Base-by-base conservation (phyloP, 202 grass and related monocot species). In the Tripidium arundinaceum region DNA sequence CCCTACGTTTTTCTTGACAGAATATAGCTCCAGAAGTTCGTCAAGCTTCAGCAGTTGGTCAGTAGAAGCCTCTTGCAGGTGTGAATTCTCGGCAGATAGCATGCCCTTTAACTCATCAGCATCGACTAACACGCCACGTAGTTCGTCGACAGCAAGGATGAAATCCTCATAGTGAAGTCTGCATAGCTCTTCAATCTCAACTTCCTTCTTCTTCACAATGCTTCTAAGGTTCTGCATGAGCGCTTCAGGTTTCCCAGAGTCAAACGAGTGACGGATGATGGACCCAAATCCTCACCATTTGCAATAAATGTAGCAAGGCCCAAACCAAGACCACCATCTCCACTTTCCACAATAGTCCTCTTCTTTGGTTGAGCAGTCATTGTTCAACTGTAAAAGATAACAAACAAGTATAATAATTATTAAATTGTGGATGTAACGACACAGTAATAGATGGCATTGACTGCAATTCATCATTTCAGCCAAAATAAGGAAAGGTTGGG, bases 241-340 rank as follows among this genome's bases (percentile, higher is more conserved):
- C 38, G 81, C 81, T 34, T 94, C 92, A 3, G 92, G 92, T 74
- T 91, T 94, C 31, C 92, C 89, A 12, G 70, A 72, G 45, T 94
- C 86, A 38, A 94, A 94, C 2, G 87, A 77, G 29, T 94, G 84
- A 79, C 89, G 85, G 49, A 94, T 83, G 73, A 91, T 86, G 29
- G 86, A n/a, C 92, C 89, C 82, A 94, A 65, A 78, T 94, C 89
- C 66, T 94, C 92, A 68, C 86, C 86, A 81, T 94, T 94, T 61
- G 86, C 78, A 39, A 87, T 87, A 31, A 86, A 86, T 14, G 79
- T 52, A 21, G 82, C 89, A 45, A 94, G 62, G 28, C 81, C 84
- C 11, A 76, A 19, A 33, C 86, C 89, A 70, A 89, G 84, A 15
- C 86, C 87, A 25, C 64, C 84, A 83, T 91, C 87, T 52, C 86